A percentile compares a stretch with the other conserved stretches of the same genome.
Evolutionary conservation across 2,329 filamentous ascomycete species (phyloP).

Genomic region (Trichoderma citrinoviride): DNA sequence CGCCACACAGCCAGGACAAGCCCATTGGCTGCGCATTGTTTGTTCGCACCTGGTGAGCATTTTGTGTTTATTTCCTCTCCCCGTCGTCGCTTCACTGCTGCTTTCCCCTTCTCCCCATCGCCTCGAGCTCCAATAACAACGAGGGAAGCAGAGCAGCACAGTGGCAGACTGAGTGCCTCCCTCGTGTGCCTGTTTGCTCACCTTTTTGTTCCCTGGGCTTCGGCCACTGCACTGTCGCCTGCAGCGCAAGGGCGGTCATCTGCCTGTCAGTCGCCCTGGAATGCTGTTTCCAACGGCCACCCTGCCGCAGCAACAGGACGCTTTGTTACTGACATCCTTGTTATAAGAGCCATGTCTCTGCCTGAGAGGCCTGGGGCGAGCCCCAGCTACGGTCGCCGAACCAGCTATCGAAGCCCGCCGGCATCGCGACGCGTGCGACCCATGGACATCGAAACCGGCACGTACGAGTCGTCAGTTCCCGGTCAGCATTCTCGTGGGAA

Average conservation of each 20-base stretch:
- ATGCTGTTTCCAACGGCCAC: conserved; percentile 4
- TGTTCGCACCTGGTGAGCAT: conserved; percentile 16
- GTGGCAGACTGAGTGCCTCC: not conserved
- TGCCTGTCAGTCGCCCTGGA: conserved; percentile 12
- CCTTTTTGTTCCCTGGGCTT: not conserved
- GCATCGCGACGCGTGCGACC: conserved; percentile 63
- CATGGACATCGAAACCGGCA: conserved; percentile 68
- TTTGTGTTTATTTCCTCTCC: conserved; percentile 3
- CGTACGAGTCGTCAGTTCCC: conserved; percentile 43
- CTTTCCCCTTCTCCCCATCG: not conserved
- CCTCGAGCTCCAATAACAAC: not conserved
- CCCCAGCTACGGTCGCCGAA: conserved; percentile 59
- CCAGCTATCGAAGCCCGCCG: conserved; percentile 65
- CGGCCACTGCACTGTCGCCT: conserved; percentile 2
- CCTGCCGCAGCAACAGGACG: conserved; percentile 12
- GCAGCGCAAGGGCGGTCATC: conserved; percentile 13
- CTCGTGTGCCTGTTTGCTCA: not conserved
- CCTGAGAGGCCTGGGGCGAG: conserved; percentile 63
- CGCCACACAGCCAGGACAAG: conserved; percentile 12
- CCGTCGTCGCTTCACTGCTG: not conserved
- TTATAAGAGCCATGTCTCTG: conserved; percentile 55
- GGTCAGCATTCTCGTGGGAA: conserved; percentile 53
- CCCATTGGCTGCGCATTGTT: conserved; percentile 16
- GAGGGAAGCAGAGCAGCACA: too few species aligned
- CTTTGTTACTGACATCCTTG: conserved; percentile 5